Evolutionary conservation across 495 filamentous ascomycete genomes (phyloP), one percentile per base, ranked within the genome.

Genomic region (Penicillium canescens): DNA sequence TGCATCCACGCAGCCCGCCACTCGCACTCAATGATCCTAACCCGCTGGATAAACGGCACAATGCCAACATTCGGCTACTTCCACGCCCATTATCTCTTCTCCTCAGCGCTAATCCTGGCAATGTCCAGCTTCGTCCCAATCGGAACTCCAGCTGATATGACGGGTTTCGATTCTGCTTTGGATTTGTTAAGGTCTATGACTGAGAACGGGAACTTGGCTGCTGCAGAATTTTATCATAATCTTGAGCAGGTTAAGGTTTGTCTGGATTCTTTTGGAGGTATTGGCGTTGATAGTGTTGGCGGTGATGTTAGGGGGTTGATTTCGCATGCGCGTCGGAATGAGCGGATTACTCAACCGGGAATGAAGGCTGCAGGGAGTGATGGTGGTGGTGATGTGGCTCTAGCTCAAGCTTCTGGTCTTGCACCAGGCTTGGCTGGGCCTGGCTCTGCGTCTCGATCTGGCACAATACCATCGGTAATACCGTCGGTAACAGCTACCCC

Each of bases 31-130:
- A 63, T 77, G 56, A 74, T 77, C 48, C 67, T 74, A 1, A 73
- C 68, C 7, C 65, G 71, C 20, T 78, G 72, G 72, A 71, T 77
- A 40, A 72, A 72, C 52, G 75, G 72, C 23, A 68, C 75, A 8
- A 69, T 77, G 43, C 68, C 73, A 0, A 69, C 68, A 6, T 78
- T 76, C 50, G 75, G 73, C 16, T 78, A 74, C 59, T 77, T 77
- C 57, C 70, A 75, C 55, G 68, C 74, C 1, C 72, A 76, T 49
- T 78, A 77, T 48, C 71, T 78, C 13, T 78, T 78, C 50, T 77
- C 75, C 21, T 68, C 70, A 0, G 67, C 68, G 1, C 56, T 75
- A 1, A 68, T 75, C 13, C 57, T 78, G 6, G 70, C 74, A 33
- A 76, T 77, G 67, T 76, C 74, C 31, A 70, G 63, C 45, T 72